Evolutionary conservation across 208 protist species (phyloP), one percentile per base, ranked within the genome.

Genomic region (Leishmania martiniquensis): DNA sequence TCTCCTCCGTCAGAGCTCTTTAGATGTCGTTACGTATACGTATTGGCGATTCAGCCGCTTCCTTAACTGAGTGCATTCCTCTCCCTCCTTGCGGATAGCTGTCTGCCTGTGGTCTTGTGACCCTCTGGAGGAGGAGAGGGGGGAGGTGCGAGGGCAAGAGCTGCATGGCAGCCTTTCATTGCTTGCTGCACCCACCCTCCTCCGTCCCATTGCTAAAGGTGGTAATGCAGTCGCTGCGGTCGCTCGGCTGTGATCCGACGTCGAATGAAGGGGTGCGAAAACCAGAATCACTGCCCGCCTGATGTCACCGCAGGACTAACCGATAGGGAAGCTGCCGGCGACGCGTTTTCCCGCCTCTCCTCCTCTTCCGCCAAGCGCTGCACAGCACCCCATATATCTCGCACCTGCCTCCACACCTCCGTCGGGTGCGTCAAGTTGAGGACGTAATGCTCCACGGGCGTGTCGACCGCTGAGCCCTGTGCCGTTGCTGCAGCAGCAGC

Each of bases 361-460:
- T 57, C 72, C 44, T 67, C 57, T 44, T 76, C 72, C 17, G 75
- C 73, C 0, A 78, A 4, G 5, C 72, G 76, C 66, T 92, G 83
- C 59, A 95, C 74, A 9, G 71, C 74, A 20, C 73, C 20, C 90
- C 89, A 97, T 49, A 93, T 86, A 17, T 93, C 84, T 55, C 85
- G 75, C 13, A 91, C 63, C 75, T 95, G 90, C 65, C 83, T 55
- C 55, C 86, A 80, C 15, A 88, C 83, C 51, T 83, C 75, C 0
- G 86, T 54, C 1, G 87, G 90, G 49, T 89, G 86, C 1, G 90
- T 85, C 13, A 97, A 75, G 63, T 97, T 91, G 42, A 97, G 76
- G 44, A 89, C 86, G 72, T 88, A 95, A 80, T 94, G 86, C 76
- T 66, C 72, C 67, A 91, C 85, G 22, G 80, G 72, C 15, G 75